Base-by-base conservation (phyloP, 768 basidiomycete genomes). In the Candolleomyces eurysporus region DNA sequence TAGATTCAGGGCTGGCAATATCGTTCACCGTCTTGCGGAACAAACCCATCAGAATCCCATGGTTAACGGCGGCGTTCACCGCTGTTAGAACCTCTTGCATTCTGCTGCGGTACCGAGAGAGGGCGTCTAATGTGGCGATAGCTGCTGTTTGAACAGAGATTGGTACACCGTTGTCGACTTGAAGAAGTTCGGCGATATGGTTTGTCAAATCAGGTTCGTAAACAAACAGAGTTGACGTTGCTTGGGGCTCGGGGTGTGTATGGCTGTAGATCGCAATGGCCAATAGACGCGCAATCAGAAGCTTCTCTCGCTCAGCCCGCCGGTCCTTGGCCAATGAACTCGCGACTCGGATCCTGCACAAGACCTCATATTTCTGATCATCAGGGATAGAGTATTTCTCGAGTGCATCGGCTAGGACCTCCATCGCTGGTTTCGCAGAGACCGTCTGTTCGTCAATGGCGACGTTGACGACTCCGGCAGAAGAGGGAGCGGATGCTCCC, bases 51-150 rank as follows among this genome's bases (percentile, higher is more conserved):
- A 99, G 73, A 45, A 94, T 89, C 13, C 97, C 97, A 69, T 98
- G 97, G 68, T 94, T 97, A 58, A 98, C 94, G 48, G 94, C 94
- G 26, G 94, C 96, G 71, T 97, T 97, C 42, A 98, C 84, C 1
- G 95, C 89, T 5, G 89, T 88, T 50, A 97, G 74, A 43, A 96
- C 93, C 69, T 98, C 97, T 66, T 88, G 85, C 40, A 92, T 82
- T 70, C 90, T 93, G 62, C 78, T 80, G 62, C 93, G 85, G 72
- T 96, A 96, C 63, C 94, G 82, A 13, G 89, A 90, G 60, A 96
- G 83, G 14, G 92, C 92, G 71, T 99, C 97, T 61, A 98, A 80
- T n/a, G 92, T 89, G 30, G 89, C 84, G 59, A 98, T 83, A 16
- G 95, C 92, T 1, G 92, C 89, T 2, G 89, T 90, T 72, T 96